Base-by-base conservation (phyloP, 192 early-diverging fungal species). In the Endogone sp. region DNA sequence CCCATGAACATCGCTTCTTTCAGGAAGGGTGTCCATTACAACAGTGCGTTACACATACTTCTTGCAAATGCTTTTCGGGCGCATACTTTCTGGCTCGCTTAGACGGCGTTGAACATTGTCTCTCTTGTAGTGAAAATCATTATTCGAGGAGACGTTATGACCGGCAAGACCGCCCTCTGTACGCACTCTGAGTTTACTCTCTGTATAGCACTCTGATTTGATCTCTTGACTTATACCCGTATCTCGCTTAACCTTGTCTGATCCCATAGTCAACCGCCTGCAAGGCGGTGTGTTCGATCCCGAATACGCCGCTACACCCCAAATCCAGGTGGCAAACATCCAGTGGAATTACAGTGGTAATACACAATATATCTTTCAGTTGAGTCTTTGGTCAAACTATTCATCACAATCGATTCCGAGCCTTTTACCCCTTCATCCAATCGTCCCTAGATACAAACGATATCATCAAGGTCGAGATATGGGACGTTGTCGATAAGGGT, bases 291-390 rank as follows among this genome's bases (percentile, higher is more conserved):
- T 76, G 20, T 87, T 81, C 63, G 54, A 54, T 30, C 74, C 71
- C 29, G 64, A 73, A 2, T 87, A 87, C 67, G 56, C 57, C 27
- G 74, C 85, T n/a, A 87, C 85, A n/a, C 71, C 77, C 26, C 79
- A 87, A 66, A 87, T 87, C 63, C 76, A 87, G 68, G 85, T 87
- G 3, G 80, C 83, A 21, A 87, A 87, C 60, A 85, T 87, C 29
- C 85, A 80, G 27, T 87, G 85, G 85, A 75, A 81, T 54, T 82
- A 87, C 66, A 72, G 76, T 66, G 80, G 83, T 85, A 76, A 64
- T 63, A n/a, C n/a, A n/a, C n/a, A n/a, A n/a, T n/a, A n/a, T n/a
- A n/a, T n/a, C n/a, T n/a, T n/a, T n/a, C n/a, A n/a, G n/a, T n/a
- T n/a, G n/a, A n/a, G n/a, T n/a, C n/a, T n/a, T n/a, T n/a, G n/a